These are phyloP conservation scores for Melanomma pulvis-pyrius DNA, from an alignment of 495 filamentous ascomycete genomes.

Conservation along the genomic window DNA sequence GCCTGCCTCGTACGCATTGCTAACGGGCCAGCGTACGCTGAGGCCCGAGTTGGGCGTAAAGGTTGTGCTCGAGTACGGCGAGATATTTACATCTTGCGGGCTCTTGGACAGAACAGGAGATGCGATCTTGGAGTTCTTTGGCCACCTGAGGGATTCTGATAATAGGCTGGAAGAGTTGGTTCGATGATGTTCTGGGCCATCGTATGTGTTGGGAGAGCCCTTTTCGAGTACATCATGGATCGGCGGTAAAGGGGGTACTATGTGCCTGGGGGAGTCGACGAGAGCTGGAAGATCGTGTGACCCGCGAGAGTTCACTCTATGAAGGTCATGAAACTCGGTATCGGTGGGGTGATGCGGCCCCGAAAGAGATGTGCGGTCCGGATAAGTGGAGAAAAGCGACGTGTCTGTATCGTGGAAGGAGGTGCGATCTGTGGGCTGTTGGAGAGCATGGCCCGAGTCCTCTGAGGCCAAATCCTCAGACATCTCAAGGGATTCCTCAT, in stretches of 20 bases:
- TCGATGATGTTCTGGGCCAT: background rate
- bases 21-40: slow-evolving; percentile 18
- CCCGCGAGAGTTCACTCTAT: background rate
- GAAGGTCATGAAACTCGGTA: background rate
- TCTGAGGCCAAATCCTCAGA: background rate
- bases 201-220: background rate
- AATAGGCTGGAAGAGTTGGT: background rate
- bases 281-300: background rate
- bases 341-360: background rate
- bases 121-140: background rate
- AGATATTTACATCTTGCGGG: slow-evolving; percentile 19
- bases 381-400: background rate
- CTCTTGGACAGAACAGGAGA: background rate
- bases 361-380: background rate
- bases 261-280: background rate
- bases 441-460: background rate
- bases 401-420: background rate
- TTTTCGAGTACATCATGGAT: slow-evolving; percentile 14
- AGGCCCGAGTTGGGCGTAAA: slow-evolving; percentile 16
- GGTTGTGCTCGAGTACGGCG: slow-evolving; percentile 17
- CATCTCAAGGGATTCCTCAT: slow-evolving; percentile 1
- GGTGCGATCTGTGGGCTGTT: background rate
- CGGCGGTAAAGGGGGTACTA: slow-evolving; percentile 1
- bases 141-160: background rate
- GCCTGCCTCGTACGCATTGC: slow-evolving; percentile 15